Percentiles rank a stretch among this genome's conserved stretches.
These are phyloP conservation scores for Sporothrix pallida DNA, from an alignment of 2,329 filamentous ascomycete species.

Conservation along the genomic window DNA sequence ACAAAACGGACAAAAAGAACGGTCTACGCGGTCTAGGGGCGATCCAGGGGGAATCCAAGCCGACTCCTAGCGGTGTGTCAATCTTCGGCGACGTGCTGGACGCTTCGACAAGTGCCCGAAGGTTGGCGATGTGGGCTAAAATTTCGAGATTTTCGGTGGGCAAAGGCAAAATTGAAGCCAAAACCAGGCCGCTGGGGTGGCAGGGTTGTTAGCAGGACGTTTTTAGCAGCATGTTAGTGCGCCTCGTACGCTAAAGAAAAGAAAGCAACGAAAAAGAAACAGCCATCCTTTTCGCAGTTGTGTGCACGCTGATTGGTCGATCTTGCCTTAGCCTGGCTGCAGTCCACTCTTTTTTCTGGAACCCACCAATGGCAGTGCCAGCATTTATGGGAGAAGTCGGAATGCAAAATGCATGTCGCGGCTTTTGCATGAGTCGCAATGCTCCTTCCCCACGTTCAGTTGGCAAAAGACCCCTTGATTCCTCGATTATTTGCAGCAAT, in stretches of 20 bases:
- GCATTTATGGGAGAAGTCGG: slow-evolving; percentile 32
- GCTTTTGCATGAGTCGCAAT: not conserved
- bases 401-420: slow-evolving; percentile 7
- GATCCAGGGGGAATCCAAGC: slow-evolving; percentile 17
- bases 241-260: slow-evolving; percentile 13
- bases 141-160: slow-evolving; percentile 1
- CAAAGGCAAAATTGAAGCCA: not conserved
- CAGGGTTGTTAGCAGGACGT: not conserved
- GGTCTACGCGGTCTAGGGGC: slow-evolving; percentile 4
- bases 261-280: slow-evolving; percentile 21
- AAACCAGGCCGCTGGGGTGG: not conserved
- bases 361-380: slow-evolving; percentile 22
- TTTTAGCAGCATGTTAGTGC: not conserved
- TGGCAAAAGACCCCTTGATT: not conserved
- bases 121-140: not conserved
- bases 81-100: slow-evolving; percentile 2
- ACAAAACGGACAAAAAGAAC: not conserved
- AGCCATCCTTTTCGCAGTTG: not conserved
- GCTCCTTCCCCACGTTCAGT: slow-evolving; percentile 22
- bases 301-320: not conserved
- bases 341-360: slow-evolving; percentile 9
- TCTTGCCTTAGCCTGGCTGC: not conserved
- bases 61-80: slow-evolving; percentile 22
- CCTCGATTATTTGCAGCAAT: not conserved
- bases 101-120: not conserved